Base-by-base conservation (phyloP, 1,284 basidiomycete species). In the Ganoderma meredithae region DNA sequence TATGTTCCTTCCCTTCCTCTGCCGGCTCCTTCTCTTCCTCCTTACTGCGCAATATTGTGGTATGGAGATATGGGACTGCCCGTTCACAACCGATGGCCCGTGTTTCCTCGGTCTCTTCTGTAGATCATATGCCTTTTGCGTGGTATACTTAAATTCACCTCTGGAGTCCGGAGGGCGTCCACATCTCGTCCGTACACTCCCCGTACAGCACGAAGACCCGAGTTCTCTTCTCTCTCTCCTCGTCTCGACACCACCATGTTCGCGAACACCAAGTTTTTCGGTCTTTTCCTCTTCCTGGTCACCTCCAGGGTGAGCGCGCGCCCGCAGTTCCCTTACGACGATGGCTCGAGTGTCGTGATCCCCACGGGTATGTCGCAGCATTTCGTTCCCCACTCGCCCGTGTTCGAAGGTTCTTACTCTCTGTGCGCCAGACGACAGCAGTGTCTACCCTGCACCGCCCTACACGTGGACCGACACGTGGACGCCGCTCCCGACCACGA, bases 1-100 rank as follows among this genome's bases (percentile, higher is more conserved):
- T 36, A 2, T 36, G 8, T 19, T 17, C 44, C 3, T 4, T n/a
- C n/a, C 8, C 1, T 17, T 47, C 44, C n/a, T 47, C n/a, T 8
- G 9, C 5, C 44, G 36, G 36, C 7, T 44, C 1, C 43, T 8
- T n/a, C 43, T n/a, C 43, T 19, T 44, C 17, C 47, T 49, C n/a
- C 47, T 49, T 49, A 25, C 47, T 22, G 4, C 22, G 47, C 47
- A 49, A 49, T 49, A 49, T 49, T 49, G 47, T 49, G 47, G 47
- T 12, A 49, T 49, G 47, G 22, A 49, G 47, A 49, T 19, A n/a
- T 22, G 12, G 47, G 22, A 22, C 22, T 49, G 12, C 22, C 47
- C 47, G 13, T 49, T 25, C 22, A 22, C 5, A 43, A 22, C 47
- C 10, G 19, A 25, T 19, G 22, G 22, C 47, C 12, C 22, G 47